A percentile compares a stretch with the other conserved stretches of the same genome.
Conservation (phyloP, 2,329 filamentous ascomycete species). For the Ceratocystis smalleyi region DNA sequence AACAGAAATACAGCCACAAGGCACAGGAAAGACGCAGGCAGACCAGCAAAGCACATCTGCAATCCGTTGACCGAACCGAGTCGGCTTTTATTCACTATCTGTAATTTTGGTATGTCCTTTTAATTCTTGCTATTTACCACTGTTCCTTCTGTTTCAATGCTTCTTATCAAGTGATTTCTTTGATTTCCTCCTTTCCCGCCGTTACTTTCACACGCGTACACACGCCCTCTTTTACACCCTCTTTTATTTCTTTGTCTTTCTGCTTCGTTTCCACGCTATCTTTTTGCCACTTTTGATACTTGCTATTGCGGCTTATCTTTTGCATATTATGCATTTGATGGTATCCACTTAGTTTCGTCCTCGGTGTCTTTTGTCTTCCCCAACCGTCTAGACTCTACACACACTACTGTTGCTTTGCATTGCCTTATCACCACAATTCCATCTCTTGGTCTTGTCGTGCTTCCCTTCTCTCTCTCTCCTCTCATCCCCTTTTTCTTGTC, state of each 20-base stretch:
- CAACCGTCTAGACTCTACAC: neutral
- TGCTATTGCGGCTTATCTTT: constrained; percentile 4
- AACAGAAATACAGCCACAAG: neutral
- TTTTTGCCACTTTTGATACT: constrained; percentile 1
- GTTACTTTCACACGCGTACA: neutral
- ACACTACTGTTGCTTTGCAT: neutral
- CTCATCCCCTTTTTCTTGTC: neutral
- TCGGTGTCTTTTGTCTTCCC: neutral
- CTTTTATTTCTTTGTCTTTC: neutral
- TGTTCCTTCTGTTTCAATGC: constrained; percentile 1
- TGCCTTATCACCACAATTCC: neutral
- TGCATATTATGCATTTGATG: constrained; percentile 3
- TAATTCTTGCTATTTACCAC: neutral
- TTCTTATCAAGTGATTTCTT: neutral
- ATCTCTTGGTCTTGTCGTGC: neutral
- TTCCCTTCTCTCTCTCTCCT: neutral
- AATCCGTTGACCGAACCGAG: neutral
- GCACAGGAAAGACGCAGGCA: neutral
- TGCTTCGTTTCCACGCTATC: neutral
- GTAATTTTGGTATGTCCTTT: neutral
- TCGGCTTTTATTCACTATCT: neutral
- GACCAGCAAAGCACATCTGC: neutral
- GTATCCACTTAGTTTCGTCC: neutral
- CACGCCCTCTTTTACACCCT: neutral
- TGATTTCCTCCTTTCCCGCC: neutral